Conservation (phyloP, 257 asterid genomes). For the Primulina tabacum region DNA sequence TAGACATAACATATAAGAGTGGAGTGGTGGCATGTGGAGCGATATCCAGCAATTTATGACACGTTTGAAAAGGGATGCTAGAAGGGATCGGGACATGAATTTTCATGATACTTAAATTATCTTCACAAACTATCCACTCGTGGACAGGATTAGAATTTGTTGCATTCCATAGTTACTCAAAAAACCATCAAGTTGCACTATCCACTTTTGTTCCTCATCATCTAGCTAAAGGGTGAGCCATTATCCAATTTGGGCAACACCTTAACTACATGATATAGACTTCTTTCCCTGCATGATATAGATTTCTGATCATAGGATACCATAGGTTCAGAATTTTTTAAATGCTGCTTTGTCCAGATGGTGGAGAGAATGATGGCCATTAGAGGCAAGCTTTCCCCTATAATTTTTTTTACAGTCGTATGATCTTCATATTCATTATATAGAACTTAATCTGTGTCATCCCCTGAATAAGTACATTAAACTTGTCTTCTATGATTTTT, state of each 20-base stretch:
- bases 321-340: background rate
- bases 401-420: background rate
- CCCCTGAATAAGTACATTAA: no score
- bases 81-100: background rate
- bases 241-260: no score
- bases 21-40: background rate
- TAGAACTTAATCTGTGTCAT: no score
- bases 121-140: background rate
- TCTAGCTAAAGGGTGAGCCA: no score
- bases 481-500: no score
- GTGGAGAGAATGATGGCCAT: no score
- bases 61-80: background rate
- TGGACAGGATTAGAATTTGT: background rate
- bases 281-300: no score
- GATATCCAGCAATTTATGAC: background rate
- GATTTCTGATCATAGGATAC: background rate
- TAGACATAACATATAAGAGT: constrained; percentile 5
- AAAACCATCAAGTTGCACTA: background rate
- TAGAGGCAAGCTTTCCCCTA: background rate
- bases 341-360: background rate
- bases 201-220: background rate
- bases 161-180: background rate
- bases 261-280: no score
- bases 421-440: background rate
- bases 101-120: no score